These are phyloP conservation scores for Euryodendron excelsum DNA, from an alignment of 148 eudicot genomes.

Conservation along the genomic window DNA sequence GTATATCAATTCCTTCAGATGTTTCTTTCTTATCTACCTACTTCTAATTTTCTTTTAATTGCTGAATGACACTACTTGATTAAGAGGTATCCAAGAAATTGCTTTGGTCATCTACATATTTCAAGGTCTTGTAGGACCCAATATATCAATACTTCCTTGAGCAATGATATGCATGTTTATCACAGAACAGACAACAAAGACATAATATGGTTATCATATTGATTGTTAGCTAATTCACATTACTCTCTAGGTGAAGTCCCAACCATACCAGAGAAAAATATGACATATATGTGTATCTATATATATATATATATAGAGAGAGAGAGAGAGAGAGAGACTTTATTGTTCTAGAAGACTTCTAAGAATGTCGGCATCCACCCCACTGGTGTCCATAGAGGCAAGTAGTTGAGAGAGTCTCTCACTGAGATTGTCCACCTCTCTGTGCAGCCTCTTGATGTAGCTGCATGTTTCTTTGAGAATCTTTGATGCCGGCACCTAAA, in stretches of 20 bases:
- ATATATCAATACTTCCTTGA: neutral
- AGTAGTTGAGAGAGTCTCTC: too few species aligned
- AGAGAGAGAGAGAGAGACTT: neutral
- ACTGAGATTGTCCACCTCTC: too few species aligned
- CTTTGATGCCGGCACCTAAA: too few species aligned
- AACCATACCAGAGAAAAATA: neutral
- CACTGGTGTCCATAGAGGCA: too few species aligned
- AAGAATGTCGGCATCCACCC: too few species aligned
- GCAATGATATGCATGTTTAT: neutral
- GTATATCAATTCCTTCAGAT: neutral
- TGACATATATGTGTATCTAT: too few species aligned
- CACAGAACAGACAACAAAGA: neutral
- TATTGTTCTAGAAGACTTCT: too few species aligned
- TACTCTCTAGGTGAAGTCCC: neutral
- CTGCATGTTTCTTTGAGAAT: too few species aligned
- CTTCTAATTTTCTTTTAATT: neutral
- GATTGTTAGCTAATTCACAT: neutral
- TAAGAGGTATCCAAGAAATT: neutral
- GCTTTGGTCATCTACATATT: neutral
- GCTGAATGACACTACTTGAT: neutral
- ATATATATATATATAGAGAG: too few species aligned
- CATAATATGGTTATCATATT: neutral
- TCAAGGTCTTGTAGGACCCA: neutral
- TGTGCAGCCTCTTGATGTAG: too few species aligned
- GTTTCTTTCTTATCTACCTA: neutral